Percentiles rank a stretch among this genome's conserved stretches.
Evolutionary conservation across 306 rosid species (phyloP).

Genomic region (Morella rubra): DNA sequence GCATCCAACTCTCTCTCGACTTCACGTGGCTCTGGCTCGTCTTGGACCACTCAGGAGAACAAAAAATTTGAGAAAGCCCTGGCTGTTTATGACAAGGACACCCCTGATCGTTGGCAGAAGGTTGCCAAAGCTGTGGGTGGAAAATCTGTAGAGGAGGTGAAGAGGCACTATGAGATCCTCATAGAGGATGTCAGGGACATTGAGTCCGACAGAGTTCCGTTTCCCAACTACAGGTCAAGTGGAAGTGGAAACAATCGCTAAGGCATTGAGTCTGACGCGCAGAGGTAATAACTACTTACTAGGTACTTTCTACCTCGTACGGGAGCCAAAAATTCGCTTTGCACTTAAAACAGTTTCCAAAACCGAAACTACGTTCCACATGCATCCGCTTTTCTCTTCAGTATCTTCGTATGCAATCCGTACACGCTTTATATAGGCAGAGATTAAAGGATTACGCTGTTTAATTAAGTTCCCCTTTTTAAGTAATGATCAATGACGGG

Average conservation of each 20-base stretch:
- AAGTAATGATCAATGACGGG: background rate
- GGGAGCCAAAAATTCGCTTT: too few species aligned
- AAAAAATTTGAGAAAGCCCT: conserved; percentile 72
- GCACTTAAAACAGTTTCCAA: background rate
- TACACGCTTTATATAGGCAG: background rate
- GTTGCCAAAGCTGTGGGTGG: conserved; percentile 64
- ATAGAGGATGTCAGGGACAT: conserved; percentile 64
- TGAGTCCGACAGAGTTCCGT: conserved; percentile 62
- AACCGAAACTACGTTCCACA: background rate
- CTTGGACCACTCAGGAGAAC: conserved; percentile 71
- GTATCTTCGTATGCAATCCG: background rate
- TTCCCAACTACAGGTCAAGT: conserved; percentile 53
- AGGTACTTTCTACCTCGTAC: conserved; percentile 2
- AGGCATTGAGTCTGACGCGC: conserved; percentile 3
- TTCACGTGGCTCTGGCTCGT: conserved; percentile 38
- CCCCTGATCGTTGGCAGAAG: conserved; percentile 81
- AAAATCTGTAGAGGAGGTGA: conserved; percentile 72
- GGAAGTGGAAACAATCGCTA: conserved; percentile 23
- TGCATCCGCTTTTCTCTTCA: background rate
- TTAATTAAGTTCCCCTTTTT: too few species aligned
- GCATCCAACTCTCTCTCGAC: conserved; percentile 41
- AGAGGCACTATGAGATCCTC: conserved; percentile 69
- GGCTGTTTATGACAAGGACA: conserved; percentile 66
- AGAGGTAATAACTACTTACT: conserved; percentile 18
- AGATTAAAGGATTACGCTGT: too few species aligned